Base-by-base conservation (phyloP, 345 rosid species). In the Eucalyptus pauciflora region DNA sequence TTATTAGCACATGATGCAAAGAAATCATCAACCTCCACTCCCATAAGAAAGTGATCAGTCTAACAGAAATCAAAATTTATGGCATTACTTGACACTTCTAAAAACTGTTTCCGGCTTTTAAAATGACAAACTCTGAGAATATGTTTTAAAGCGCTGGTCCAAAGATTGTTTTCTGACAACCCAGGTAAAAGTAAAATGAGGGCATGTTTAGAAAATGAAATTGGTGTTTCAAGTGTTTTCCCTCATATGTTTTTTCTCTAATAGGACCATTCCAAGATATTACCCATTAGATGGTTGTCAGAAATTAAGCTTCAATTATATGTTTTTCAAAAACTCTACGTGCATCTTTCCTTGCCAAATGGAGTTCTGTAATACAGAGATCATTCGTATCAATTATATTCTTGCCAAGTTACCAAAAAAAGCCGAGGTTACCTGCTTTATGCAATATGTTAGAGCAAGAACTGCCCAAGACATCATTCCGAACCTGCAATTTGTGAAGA, bases 391-490 rank as follows among this genome's bases (percentile, higher is more conserved):
- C 83, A 37, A 37, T 31, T 37, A 71, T 37, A 71, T 37, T 71
- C 83, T 18, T 71, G 83, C 46, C 45, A 37, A 71, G 46, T 37
- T 14, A 71, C 25, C 27, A 71, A 37, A 6, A 71, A 71, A 37
- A 37, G 46, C 22, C 25, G 20, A 58, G 86, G 43, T 50, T 92
- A 98, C 99, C 99, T 98, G 99, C 91, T 97, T 98, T 89, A 98
- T 94, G 94, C 99, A 97, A 93, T 98, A 98, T n/a, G 99, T 96
- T 92, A 97, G 92, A 60, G 99, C 97, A 90, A 98, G 98, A 95
- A 98, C 99, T 86, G 99, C 99, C 99, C 99, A 98, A 80, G 98
- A 95, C 99, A 97, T 97, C 99, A 98, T 95, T 89, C 99, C 99
- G 86, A 98, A 97, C 93, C 99, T 95, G 95, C 99, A 96, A 91